Conservation (phyloP, 352 stramenopile species). For the Globisporangium sylvaticum region DNA sequence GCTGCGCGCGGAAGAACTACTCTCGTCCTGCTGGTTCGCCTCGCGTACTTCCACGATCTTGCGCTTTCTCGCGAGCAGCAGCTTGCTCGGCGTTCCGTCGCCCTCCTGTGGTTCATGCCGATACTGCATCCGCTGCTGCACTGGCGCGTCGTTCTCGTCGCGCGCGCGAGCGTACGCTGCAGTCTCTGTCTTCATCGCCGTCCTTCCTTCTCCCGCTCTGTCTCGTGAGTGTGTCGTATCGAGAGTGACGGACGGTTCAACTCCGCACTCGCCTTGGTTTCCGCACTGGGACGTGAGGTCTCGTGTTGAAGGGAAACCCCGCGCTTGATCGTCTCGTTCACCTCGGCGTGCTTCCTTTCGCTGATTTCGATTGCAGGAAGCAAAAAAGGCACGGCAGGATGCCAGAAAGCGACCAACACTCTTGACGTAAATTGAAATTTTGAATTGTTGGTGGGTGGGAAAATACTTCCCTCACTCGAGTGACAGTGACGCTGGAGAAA, state of each 20-base stretch:
- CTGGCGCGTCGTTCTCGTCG: conserved; percentile 18
- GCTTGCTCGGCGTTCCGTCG: conserved; percentile 4
- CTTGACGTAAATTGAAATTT: conserved; percentile 13
- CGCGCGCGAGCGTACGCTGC: conserved; percentile 7
- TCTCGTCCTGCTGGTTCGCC: conserved; percentile 8
- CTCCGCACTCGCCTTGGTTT: conserved; percentile 15
- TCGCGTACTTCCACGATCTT: conserved; percentile 32
- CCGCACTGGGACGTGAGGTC: conserved; percentile 9
- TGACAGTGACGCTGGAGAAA: background rate
- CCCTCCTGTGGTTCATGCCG: background rate
- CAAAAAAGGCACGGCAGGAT: background rate
- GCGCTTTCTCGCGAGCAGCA: conserved; percentile 24
- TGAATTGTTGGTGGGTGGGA: conserved; percentile 5
- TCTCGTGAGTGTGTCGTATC: background rate
- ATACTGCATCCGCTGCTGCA: background rate
- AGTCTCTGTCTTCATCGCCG: conserved; percentile 6
- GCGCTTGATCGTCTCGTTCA: background rate
- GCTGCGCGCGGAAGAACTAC: background rate
- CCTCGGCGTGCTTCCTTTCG: background rate
- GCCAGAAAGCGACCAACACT: conserved; percentile 1
- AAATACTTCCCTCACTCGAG: background rate
- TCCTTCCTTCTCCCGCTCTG: background rate
- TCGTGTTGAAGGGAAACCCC: conserved; percentile 17
- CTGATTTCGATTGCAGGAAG: background rate
- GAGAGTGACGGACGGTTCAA: background rate